Evolutionary conservation across 2,329 filamentous ascomycete genomes (phyloP).

Genomic region (Talaromyces pinophilus): DNA sequence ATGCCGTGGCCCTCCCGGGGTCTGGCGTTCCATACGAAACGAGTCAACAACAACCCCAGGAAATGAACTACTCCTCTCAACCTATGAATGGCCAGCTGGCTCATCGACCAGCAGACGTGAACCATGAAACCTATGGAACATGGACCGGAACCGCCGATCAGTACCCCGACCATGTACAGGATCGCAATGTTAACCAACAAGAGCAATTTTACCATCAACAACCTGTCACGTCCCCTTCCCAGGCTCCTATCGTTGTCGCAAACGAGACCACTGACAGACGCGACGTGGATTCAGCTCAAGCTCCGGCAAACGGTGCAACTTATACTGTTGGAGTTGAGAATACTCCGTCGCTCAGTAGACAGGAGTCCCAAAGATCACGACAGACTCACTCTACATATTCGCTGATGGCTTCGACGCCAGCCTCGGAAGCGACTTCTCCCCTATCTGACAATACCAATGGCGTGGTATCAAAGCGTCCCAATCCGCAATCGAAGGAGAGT

Average conservation of each 20-base stretch:
- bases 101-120: constrained; percentile 23
- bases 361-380: constrained; percentile 24
- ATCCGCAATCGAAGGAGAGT: constrained; percentile 32
- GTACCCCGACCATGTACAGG: constrained; percentile 22
- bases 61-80: neutral
- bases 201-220: constrained; percentile 12
- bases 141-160: constrained; percentile 50
- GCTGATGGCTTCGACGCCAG: constrained; percentile 19
- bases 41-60: constrained; percentile 37
- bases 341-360: constrained; percentile 17
- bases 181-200: neutral
- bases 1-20: constrained; percentile 58
- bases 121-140: constrained; percentile 47
- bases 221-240: constrained; percentile 4
- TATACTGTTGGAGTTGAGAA: constrained; percentile 17
- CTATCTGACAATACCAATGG: constrained; percentile 14
- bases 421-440: constrained; percentile 22
- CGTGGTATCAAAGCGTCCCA: constrained; percentile 21
- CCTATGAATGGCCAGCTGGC: constrained; percentile 21
- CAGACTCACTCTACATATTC: constrained; percentile 23
- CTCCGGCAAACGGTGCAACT: constrained; percentile 9
- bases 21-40: constrained; percentile 41
- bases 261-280: constrained; percentile 3
- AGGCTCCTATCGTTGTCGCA: constrained; percentile 15
- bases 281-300: neutral